Conservation (phyloP, 345 rosid species). For the Isatis tinctoria region DNA sequence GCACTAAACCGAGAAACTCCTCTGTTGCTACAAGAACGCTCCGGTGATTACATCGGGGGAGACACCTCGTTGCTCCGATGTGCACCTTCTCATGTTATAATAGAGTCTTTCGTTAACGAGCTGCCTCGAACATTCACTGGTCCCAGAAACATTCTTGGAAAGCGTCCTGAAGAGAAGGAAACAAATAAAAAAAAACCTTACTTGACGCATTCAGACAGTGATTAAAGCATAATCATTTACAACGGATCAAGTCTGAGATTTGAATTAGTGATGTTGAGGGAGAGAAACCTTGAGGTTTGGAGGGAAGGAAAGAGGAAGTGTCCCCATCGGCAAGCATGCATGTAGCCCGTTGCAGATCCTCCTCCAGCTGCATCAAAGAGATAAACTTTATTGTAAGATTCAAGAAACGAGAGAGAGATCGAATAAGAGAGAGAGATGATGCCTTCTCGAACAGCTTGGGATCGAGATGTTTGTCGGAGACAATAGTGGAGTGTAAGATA, state of each 20-base stretch:
- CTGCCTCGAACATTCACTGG: conserved; percentile 94
- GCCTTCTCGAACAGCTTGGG: conserved; percentile 70
- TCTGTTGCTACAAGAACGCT: conserved; percentile 87
- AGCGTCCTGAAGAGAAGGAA: conserved; percentile 37
- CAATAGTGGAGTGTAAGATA: conserved; percentile 45
- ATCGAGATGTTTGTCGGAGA: conserved; percentile 41
- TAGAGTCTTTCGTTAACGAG: conserved; percentile 72
- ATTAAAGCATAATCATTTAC: neutral
- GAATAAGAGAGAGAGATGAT: neutral
- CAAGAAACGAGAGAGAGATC: neutral
- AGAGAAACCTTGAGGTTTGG: conserved; percentile 56
- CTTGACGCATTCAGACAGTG: neutral
- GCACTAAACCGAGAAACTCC: conserved; percentile 76
- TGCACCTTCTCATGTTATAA: conserved; percentile 55
- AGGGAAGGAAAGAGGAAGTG: conserved; percentile 75
- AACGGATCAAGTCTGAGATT: neutral
- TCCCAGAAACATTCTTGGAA: conserved; percentile 84
- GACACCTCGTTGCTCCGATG: conserved; percentile 64
- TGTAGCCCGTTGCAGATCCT: conserved; percentile 73
- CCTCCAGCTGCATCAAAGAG: conserved; percentile 51
- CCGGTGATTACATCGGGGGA: conserved; percentile 77
- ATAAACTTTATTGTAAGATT: neutral
- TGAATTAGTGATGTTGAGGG: neutral
- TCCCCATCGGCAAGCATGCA: conserved; percentile 77
- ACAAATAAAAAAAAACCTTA: neutral